Percentiles rank a stretch among this genome's conserved stretches.
phyloP scores from a whole-genome alignment of 1,139 yeast genomes.

The Pichia terricola region DNA sequence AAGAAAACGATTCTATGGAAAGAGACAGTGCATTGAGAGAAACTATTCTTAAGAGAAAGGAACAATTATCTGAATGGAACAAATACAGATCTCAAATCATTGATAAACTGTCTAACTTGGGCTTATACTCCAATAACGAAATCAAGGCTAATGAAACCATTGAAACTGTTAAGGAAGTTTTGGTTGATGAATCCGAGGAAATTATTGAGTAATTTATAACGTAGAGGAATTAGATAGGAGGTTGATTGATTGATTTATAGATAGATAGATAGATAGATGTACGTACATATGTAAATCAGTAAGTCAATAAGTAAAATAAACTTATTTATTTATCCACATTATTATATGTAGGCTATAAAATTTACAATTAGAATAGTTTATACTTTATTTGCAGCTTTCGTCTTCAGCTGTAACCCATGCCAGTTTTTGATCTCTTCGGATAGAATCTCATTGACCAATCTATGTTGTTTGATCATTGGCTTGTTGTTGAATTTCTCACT shows the following conservation, averaged over 20 bases:
- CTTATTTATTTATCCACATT: too few relatives aligned
- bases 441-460: conserved; percentile 72
- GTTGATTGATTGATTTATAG: too few relatives aligned
- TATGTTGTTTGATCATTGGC: conserved; percentile 82
- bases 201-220: conserved; percentile 36
- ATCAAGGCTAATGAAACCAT: conserved; percentile 31
- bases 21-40: conserved; percentile 90
- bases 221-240: not conserved
- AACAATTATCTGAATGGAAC: conserved; percentile 78
- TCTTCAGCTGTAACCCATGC: conserved; percentile 89
- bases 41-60: conserved; percentile 76
- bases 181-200: conserved; percentile 74
- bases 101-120: conserved; percentile 36
- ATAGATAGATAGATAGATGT: not conserved
- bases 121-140: conserved; percentile 21
- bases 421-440: conserved; percentile 83
- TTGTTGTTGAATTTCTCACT: conserved; percentile 70
- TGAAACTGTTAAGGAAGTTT: conserved; percentile 57
- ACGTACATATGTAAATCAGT: not conserved
- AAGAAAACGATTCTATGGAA: conserved; percentile 94
- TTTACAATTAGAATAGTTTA: not conserved
- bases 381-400: conserved; percentile 35
- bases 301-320: not conserved
- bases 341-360: too few relatives aligned
- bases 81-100: conserved; percentile 60